Base-by-base conservation (phyloP, 2,329 filamentous ascomycete genomes). In the Venturia asperata region DNA sequence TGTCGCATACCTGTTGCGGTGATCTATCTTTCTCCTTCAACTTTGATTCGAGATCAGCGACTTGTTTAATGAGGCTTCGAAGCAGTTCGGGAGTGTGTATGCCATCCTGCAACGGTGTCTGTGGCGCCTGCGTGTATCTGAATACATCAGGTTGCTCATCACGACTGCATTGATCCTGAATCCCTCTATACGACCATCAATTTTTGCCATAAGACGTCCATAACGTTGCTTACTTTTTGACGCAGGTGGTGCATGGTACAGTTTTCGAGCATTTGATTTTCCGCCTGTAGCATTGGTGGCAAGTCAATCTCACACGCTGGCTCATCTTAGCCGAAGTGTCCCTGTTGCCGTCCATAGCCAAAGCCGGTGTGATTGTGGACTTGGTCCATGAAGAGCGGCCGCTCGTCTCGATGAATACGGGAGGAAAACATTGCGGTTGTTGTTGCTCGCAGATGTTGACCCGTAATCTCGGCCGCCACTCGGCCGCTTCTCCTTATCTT, bases 251-350 rank as follows among this genome's bases (percentile, higher is more conserved):
- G 69, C 77, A 78, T 39, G 77, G 77, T 3, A 79, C 69, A 3
- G 72, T 71, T 68, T 78, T 79, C 65, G 78, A 75, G 65, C 77
- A 79, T 67, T 76, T 74, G 49, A 75, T 71, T 65, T 76, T 76
- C 45, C 72, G 70, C 27, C 71, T 67, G 39, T 72, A 69, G 66
- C 73, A 75, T 61, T 71, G 69, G 5, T 69, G 69, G 64, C 74
- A 75, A 55, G 62, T 60, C 62, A 63, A 52, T 41, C 24, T 63
- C 19, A 19, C 62, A 55, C 42, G 27, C 45, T 47, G 62, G 34
- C 21, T 49, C 19, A 17, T 56, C 30, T 56, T 56, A 5, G 24
- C 30, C 27, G 49, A 24, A 34, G 49, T 34, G 17, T 49, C 45
- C 24, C 45, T n/a, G 11, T 49, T 24, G 21, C 45, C 21, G 24